Evolutionary conservation across 2,329 filamentous ascomycete genomes (phyloP).

Genomic region (Cordyceps militaris): DNA sequence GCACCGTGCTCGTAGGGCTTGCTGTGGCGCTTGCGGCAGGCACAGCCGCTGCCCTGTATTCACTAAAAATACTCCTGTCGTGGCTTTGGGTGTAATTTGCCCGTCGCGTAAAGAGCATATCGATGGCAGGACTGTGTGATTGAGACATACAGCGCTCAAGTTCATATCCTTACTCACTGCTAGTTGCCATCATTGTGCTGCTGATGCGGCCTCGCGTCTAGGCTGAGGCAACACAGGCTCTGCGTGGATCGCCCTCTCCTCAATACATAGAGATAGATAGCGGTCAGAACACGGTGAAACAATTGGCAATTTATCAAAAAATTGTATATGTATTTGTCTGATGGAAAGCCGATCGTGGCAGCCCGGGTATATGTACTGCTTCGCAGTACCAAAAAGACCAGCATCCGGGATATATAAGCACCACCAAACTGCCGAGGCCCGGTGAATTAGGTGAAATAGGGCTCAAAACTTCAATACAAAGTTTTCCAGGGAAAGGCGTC

Average conservation of each 20-base stretch:
- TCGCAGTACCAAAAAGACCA: background rate
- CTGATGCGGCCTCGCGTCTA: background rate
- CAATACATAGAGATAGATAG: too few species aligned
- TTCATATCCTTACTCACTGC: background rate
- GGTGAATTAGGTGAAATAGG: background rate
- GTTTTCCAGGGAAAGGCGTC: background rate
- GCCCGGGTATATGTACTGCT: background rate
- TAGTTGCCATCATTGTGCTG: background rate
- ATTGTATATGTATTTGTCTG: background rate
- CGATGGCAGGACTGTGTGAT: background rate
- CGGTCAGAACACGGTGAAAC: background rate
- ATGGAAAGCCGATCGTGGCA: background rate
- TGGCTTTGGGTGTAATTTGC: background rate
- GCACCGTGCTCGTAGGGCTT: constrained; percentile 45
- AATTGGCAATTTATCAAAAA: background rate
- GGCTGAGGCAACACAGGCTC: too few species aligned
- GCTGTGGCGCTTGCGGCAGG: constrained; percentile 27
- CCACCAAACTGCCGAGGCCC: background rate
- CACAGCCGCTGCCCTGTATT: constrained; percentile 22
- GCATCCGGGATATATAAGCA: background rate
- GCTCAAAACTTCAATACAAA: too few species aligned
- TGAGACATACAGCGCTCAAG: background rate
- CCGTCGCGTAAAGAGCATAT: background rate
- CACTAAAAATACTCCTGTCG: background rate
- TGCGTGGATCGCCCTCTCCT: too few species aligned